Conservation (phyloP, 2,329 filamentous ascomycete genomes). For the Phialophora expanda region DNA sequence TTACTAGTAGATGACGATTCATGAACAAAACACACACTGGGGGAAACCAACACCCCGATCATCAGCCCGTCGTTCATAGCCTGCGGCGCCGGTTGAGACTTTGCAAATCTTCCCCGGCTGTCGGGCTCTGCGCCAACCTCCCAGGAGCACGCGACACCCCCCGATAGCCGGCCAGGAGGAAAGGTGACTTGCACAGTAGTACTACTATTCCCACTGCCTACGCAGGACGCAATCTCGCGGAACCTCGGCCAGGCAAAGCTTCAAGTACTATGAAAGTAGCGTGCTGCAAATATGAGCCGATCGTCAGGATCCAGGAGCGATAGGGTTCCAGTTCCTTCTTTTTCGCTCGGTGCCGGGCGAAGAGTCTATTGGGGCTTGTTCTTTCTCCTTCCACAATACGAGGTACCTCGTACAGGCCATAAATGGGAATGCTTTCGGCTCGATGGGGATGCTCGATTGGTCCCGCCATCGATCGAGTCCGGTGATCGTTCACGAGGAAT, state of each 20-base stretch:
- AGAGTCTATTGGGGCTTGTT: background rate
- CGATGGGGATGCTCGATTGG: too few relatives aligned
- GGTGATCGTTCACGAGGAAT: too few relatives aligned
- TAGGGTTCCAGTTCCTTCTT: background rate
- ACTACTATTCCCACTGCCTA: background rate
- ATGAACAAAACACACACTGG: background rate
- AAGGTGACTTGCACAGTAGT: background rate
- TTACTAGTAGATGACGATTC: background rate
- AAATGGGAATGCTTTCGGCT: background rate
- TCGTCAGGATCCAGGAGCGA: background rate
- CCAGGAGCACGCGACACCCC: background rate
- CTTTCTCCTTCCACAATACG: background rate
- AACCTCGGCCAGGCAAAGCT: background rate
- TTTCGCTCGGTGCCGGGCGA: too few relatives aligned
- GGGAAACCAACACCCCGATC: background rate
- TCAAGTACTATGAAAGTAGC: background rate
- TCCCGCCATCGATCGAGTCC: too few relatives aligned
- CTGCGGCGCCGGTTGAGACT: background rate
- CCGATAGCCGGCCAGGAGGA: background rate
- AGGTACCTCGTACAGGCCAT: background rate
- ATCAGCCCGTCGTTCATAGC: background rate
- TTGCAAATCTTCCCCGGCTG: background rate
- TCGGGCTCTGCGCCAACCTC: background rate
- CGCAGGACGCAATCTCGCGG: background rate
- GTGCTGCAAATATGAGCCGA: background rate